These are phyloP conservation scores for Arthroderma sp. DNA, from an alignment of 2,329 filamentous ascomycete genomes.

Conservation along the genomic window DNA sequence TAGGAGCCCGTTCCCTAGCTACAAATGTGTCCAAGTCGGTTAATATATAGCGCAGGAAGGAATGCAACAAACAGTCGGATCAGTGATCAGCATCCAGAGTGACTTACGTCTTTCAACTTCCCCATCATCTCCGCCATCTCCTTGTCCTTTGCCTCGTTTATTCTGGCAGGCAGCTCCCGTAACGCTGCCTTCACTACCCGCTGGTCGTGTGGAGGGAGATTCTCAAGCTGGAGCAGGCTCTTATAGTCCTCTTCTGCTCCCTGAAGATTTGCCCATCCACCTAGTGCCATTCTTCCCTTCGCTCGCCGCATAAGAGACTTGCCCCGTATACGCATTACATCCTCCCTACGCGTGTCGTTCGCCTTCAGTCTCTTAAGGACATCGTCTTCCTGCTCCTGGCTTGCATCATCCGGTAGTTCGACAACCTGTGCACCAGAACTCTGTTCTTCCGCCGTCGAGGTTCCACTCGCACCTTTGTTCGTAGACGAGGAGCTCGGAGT, in stretches of 20 bases:
- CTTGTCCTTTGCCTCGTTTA: conserved; percentile 67
- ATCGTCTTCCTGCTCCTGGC: conserved; percentile 31
- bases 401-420: conserved; percentile 17
- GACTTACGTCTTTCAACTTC: conserved; percentile 69
- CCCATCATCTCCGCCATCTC: conserved; percentile 98
- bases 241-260: conserved; percentile 74
- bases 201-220: conserved; percentile 53
- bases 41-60: too few relatives aligned
- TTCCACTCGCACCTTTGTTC: neutral
- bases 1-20: conserved; percentile 79
- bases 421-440: neutral
- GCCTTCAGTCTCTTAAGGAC: conserved; percentile 34
- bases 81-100: neutral
- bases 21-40: conserved; percentile 6
- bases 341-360: conserved; percentile 41
- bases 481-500: neutral
- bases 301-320: conserved; percentile 76
- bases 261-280: conserved; percentile 68
- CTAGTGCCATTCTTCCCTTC: conserved; percentile 56
- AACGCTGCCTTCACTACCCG: conserved; percentile 58
- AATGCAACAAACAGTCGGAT: too few relatives aligned
- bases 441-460: neutral
- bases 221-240: conserved; percentile 45
- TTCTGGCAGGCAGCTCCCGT: conserved; percentile 50
- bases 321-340: conserved; percentile 63